These are phyloP conservation scores for Tolypocladium ovalisporum DNA, from an alignment of 2,329 filamentous ascomycete genomes.

Conservation along the genomic window DNA sequence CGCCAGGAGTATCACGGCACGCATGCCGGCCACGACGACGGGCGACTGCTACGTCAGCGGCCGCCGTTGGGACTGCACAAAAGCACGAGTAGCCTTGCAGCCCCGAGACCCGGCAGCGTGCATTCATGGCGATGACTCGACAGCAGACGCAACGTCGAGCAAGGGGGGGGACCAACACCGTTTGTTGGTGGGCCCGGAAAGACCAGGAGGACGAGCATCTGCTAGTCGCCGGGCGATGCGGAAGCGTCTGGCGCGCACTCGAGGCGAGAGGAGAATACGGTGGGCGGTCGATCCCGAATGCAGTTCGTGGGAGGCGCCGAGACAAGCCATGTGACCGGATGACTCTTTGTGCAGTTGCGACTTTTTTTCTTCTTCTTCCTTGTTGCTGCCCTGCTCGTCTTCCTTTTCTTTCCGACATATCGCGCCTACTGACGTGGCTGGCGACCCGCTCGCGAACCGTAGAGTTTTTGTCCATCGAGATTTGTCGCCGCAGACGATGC, in stretches of 20 bases:
- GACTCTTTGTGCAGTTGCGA: not conserved
- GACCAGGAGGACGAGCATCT: not conserved
- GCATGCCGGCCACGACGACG: not conserved
- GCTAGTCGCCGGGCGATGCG: not conserved
- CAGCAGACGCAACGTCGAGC: not conserved
- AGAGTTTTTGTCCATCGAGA: not conserved
- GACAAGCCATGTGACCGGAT: not conserved
- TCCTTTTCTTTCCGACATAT: not conserved
- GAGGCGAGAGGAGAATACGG: not conserved
- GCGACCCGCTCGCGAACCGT: no score
- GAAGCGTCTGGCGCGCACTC: not conserved
- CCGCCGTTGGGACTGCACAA: not conserved
- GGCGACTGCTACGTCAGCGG: not conserved
- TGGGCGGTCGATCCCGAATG: not conserved
- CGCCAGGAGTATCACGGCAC: not conserved
- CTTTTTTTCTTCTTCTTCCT: not conserved
- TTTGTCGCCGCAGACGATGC: not conserved
- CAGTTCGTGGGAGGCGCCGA: not conserved
- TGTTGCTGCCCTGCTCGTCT: not conserved
- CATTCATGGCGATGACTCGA: not conserved
- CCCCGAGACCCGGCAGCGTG: not conserved
- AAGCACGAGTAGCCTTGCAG: not conserved
- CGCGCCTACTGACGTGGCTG: no score
- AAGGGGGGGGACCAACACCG: not conserved
- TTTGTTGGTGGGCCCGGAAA: not conserved